Base-by-base conservation (phyloP, 2,329 filamentous ascomycete species). In the Coniochaeta ligniaria region DNA sequence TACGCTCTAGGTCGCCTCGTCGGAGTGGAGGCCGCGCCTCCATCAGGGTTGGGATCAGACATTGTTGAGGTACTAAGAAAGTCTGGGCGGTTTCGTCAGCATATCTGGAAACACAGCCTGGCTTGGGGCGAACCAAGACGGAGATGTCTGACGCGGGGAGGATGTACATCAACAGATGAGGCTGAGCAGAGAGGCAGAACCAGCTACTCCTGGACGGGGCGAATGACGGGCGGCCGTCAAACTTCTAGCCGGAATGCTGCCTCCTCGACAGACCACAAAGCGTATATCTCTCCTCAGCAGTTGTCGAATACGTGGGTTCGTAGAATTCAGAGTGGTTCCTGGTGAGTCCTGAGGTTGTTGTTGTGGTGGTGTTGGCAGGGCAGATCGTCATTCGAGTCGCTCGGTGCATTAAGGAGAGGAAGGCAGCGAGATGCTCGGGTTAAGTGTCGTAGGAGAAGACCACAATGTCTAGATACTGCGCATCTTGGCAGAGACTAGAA, bases 1-100 rank as follows among this genome's bases (percentile, higher is more conserved):
- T 69, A 77, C 75, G 75, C 75, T 71, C 75, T 71, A 31, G 70
- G 68, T 60, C 75, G 66, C 47, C 72, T 66, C 24, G 65, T 63
- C 58, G 69, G 64, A 57, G 65, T 63, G 50, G 63, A 57, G 54
- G 31, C 35, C 31, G 31, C 28, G 54, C 52, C 59, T 66, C 64
- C 36, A 62, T 59, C 55, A 59, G 47, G 45, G 63, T 62, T 28
- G 28, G 54, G 2, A 20, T 17, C 31, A 22, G 54, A 35, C 54
- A 57, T 57, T 11, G 54, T 16, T 16, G 35, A 26, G 47, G 17
- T 26, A 52, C 47, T 24, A 52, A 52, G 47, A n/a, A 24, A 52
- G 2, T 52, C 54, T 57, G 33, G 54, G 31, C 31, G 20, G 35
- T 26, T 36, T 57, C 31, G 54, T 57, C 35, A 57, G 54, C 54